Percentiles rank a stretch among this genome's conserved stretches.
Evolutionary conservation across 176 grass and related monocot genomes (phyloP).

Genomic region (Ampelocalamus luodianensis): DNA sequence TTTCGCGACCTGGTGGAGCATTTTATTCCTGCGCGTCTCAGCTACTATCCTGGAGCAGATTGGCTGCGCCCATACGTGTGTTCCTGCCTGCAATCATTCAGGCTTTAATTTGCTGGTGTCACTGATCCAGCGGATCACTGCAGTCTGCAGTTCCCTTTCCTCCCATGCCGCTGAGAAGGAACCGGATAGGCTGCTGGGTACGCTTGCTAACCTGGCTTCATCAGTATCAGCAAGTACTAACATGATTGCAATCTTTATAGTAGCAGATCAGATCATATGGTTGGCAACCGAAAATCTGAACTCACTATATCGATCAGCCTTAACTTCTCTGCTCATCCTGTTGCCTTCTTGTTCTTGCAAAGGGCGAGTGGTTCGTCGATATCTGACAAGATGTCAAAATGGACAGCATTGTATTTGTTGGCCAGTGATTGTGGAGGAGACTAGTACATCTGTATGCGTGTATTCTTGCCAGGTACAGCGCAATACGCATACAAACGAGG

Average conservation of each 20-base stretch:
- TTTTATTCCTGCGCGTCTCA: constrained; percentile 24
- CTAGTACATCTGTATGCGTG: neutral
- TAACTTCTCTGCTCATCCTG: neutral
- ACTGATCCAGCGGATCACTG: constrained; percentile 1
- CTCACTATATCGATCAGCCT: neutral
- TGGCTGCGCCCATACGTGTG: too few species aligned
- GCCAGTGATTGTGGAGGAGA: neutral
- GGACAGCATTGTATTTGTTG: neutral
- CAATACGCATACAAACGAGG: neutral
- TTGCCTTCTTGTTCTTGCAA: neutral
- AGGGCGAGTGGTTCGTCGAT: neutral
- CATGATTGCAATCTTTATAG: neutral
- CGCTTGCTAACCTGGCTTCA: neutral
- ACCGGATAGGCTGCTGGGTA: neutral
- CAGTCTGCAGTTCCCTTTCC: constrained; percentile 8
- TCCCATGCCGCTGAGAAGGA: neutral
- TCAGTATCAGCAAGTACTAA: neutral
- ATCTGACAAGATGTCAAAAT: neutral
- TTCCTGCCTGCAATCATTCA: constrained; percentile 39
- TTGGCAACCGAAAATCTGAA: neutral
- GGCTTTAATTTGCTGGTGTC: constrained; percentile 20
- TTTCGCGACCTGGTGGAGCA: neutral
- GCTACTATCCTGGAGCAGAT: neutral
- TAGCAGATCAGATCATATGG: neutral
- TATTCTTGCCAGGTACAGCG: neutral